Percentiles rank a stretch among this genome's conserved stretches.
phyloP scores from a whole-genome alignment of 257 asterid species.

The Capsicum rhomboideum region DNA sequence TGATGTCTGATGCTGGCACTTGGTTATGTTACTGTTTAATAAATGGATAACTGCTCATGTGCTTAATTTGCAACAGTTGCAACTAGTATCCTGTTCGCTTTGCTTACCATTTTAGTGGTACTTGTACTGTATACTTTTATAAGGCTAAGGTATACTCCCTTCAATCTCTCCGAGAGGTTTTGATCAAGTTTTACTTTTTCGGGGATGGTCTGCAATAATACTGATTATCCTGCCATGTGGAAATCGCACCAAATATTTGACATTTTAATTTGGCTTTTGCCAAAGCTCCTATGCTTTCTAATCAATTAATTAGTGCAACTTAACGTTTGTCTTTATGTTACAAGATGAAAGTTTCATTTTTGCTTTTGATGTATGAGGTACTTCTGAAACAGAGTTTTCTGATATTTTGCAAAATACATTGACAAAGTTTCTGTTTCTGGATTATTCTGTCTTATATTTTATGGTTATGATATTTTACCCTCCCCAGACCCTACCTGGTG shows the following conservation, averaged over 20 bases:
- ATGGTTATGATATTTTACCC: no score
- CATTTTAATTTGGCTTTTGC: background rate
- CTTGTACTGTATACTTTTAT: background rate
- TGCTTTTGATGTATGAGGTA: background rate
- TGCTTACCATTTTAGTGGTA: background rate
- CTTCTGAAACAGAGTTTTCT: background rate
- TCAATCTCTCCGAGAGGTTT: background rate
- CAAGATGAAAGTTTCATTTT: background rate
- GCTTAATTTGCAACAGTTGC: background rate
- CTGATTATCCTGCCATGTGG: background rate
- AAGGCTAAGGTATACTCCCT: background rate
- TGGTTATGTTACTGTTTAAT: background rate
- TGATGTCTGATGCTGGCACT: background rate
- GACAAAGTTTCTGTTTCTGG: background rate
- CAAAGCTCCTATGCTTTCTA: background rate
- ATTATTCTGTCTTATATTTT: background rate
- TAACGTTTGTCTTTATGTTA: background rate
- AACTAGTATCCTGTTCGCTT: background rate
- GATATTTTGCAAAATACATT: background rate
- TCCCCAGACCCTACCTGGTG: no score
- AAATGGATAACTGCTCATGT: background rate
- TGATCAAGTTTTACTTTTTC: background rate
- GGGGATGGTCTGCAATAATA: background rate
- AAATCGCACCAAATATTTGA: background rate
- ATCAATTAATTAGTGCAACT: background rate